Conservation (phyloP, 2,329 filamentous ascomycete species). For the Cercospora sesami region DNA sequence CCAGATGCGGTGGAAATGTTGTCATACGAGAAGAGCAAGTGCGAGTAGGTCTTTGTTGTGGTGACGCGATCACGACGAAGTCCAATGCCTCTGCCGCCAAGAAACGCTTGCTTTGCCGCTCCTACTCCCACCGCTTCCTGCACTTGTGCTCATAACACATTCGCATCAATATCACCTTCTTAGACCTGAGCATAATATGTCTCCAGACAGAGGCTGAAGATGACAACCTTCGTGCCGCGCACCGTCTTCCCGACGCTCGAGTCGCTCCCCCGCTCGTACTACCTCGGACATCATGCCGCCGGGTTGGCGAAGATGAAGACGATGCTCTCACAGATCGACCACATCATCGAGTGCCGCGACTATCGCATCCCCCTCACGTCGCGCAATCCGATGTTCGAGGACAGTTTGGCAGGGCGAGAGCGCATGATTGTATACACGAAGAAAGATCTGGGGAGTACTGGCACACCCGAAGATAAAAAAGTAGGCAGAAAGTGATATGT, state of each 20-base stretch:
- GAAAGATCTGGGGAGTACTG: constrained; percentile 65
- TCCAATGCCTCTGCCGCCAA: background rate
- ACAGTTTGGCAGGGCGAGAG: constrained; percentile 68
- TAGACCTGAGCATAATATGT: constrained; percentile 14
- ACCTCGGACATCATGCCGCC: constrained; percentile 85
- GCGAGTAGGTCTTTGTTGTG: background rate
- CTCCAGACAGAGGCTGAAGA: constrained; percentile 28
- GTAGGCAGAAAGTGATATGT: constrained; percentile 22
- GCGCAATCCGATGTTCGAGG: constrained; percentile 85
- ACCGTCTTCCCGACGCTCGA: constrained; percentile 68
- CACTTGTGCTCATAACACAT: background rate
- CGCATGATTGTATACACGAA: constrained; percentile 91
- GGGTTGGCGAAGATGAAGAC: constrained; percentile 81
- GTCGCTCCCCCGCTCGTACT: constrained; percentile 85
- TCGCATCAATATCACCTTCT: background rate
- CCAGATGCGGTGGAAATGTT: background rate
- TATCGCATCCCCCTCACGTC: constrained; percentile 86
- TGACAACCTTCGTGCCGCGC: constrained; percentile 69
- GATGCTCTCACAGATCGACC: constrained; percentile 74
- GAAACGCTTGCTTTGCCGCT: background rate
- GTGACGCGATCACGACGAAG: background rate
- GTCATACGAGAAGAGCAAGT: background rate
- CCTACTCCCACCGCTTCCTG: background rate
- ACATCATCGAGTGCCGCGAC: constrained; percentile 93
- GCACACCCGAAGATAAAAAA: constrained; percentile 35